These are phyloP conservation scores for Salix koriyanagi DNA, from an alignment of 345 rosid species.

Conservation along the genomic window DNA sequence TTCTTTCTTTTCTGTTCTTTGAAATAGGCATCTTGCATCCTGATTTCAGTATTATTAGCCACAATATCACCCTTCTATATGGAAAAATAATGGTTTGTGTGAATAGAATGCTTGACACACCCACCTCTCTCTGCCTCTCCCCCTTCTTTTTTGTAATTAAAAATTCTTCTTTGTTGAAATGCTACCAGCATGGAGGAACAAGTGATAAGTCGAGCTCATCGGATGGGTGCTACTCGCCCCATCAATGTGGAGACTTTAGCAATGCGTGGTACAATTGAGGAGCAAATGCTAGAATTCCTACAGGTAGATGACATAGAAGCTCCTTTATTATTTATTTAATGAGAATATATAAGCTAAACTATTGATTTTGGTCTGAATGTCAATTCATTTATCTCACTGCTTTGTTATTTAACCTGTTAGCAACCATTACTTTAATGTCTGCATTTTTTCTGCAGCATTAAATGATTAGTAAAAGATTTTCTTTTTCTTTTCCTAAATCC, in stretches of 20 bases:
- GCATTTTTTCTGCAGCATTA: too few relatives aligned
- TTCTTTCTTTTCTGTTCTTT: background rate
- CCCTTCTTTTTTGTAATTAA: background rate
- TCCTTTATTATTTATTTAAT: too few relatives aligned
- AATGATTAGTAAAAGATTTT: too few relatives aligned
- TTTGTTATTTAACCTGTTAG: too few relatives aligned
- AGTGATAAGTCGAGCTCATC: constrained; percentile 88
- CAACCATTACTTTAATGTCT: too few relatives aligned
- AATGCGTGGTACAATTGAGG: constrained; percentile 89
- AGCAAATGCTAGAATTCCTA: constrained; percentile 82
- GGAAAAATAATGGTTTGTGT: too few relatives aligned
- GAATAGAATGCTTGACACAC: too few relatives aligned
- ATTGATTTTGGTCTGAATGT: too few relatives aligned
- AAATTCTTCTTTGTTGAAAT: background rate
- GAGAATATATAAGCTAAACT: background rate
- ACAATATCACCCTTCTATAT: too few relatives aligned
- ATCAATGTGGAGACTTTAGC: constrained; percentile 79
- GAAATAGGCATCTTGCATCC: background rate
- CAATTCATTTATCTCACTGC: too few relatives aligned
- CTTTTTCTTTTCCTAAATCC: too few relatives aligned
- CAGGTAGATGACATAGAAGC: constrained; percentile 35
- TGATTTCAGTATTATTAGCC: background rate
- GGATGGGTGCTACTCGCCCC: constrained; percentile 91
- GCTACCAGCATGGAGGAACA: constrained; percentile 84
- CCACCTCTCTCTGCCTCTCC: too few relatives aligned